Evolutionary conservation across 2,329 filamentous ascomycete genomes (phyloP).

Genomic region (Colletotrichum limetticola): DNA sequence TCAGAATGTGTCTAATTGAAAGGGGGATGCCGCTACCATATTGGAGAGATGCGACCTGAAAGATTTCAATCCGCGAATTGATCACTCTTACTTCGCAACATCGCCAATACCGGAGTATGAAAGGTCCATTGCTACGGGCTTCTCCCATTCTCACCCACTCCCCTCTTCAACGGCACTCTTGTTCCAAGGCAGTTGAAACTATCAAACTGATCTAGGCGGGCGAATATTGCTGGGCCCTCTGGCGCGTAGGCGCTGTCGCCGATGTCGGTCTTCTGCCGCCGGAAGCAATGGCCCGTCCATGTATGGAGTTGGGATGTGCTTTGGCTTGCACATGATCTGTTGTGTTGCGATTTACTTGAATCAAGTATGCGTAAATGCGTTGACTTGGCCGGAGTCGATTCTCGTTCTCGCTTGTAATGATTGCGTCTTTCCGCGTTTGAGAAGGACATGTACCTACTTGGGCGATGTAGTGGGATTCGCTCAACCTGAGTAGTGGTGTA

Average conservation of each 20-base stretch:
- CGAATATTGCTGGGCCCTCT: neutral
- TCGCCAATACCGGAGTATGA: neutral
- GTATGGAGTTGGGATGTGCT: neutral
- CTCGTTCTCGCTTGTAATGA: neutral
- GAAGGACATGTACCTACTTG: neutral
- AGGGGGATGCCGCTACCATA: neutral
- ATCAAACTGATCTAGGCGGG: neutral
- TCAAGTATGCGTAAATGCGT: neutral
- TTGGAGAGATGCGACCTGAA: neutral
- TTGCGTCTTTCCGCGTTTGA: neutral
- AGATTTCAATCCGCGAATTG: fast-evolving
- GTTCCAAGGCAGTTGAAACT: neutral
- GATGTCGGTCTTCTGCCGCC: neutral
- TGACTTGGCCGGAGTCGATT: neutral
- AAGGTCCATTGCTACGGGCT: neutral
- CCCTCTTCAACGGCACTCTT: neutral
- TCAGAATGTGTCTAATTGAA: neutral
- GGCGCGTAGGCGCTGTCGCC: neutral
- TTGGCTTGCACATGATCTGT: neutral
- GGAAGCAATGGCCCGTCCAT: neutral
- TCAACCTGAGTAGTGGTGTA: neutral
- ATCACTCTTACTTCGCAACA: neutral
- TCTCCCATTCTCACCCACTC: neutral
- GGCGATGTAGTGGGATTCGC: neutral
- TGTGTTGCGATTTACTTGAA: neutral